These are phyloP conservation scores for Xylariales sp. DNA, from an alignment of 2,329 filamentous ascomycete genomes.

Conservation along the genomic window DNA sequence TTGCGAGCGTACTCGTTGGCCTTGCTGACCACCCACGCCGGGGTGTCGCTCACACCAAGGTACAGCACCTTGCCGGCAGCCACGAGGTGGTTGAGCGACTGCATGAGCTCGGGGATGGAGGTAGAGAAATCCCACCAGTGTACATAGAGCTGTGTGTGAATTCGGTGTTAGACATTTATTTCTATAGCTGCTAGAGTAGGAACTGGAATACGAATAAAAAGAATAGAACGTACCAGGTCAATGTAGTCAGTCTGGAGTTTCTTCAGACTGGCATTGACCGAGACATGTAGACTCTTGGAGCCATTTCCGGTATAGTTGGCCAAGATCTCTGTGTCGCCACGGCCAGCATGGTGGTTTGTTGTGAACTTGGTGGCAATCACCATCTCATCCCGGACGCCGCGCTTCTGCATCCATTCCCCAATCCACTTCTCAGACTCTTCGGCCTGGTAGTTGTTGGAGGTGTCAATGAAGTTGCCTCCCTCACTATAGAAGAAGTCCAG, in stretches of 20 bases:
- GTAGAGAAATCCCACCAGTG: slow-evolving; percentile 41
- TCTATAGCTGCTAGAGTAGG: too few relatives aligned
- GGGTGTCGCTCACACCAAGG: slow-evolving; percentile 33
- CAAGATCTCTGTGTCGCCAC: slow-evolving; percentile 28
- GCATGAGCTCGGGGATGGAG: slow-evolving; percentile 37
- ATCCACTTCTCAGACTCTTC: slow-evolving; percentile 54
- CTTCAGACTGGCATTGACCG: slow-evolving; percentile 45
- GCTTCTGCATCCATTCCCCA: slow-evolving; percentile 50
- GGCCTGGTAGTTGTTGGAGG: slow-evolving; percentile 52
- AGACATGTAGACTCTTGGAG: slow-evolving; percentile 52
- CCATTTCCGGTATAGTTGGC: slow-evolving; percentile 53
- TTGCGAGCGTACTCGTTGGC: slow-evolving; percentile 33
- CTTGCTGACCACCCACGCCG: slow-evolving; percentile 33
- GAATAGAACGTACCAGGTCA: too few relatives aligned
- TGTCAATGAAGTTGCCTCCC: slow-evolving; percentile 68
- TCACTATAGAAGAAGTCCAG: slow-evolving; percentile 51
- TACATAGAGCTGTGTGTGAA: slow-evolving; percentile 36
- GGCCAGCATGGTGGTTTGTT: slow-evolving; percentile 35
- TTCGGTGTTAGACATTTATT: too few relatives aligned
- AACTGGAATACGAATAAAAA: too few relatives aligned
- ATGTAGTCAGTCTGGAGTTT: slow-evolving; percentile 58
- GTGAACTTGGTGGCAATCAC: slow-evolving; percentile 56
- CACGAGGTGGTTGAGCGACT: slow-evolving; percentile 35
- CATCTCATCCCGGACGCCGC: slow-evolving; percentile 46
- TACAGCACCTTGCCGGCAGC: slow-evolving; percentile 36